Conservation (phyloP, 768 basidiomycete genomes). For the Lentinula sp. region DNA sequence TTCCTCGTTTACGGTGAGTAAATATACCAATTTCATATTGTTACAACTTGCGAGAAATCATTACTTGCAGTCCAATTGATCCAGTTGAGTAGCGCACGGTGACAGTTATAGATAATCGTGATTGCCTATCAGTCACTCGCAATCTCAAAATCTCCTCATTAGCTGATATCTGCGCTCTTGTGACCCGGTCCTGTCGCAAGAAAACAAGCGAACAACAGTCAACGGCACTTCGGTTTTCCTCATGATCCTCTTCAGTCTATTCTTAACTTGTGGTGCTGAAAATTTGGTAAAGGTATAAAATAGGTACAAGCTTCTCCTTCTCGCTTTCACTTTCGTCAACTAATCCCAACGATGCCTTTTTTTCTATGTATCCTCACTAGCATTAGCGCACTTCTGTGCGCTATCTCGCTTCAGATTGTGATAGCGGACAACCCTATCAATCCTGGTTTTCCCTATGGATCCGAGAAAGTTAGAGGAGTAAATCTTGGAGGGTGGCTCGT, state of each 20-base stretch:
- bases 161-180: neutral
- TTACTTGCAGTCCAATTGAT: too few relatives aligned
- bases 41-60: too few relatives aligned
- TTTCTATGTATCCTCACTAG: slow-evolving; percentile 5
- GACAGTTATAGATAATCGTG: neutral
- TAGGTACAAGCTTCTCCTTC: neutral
- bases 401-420: neutral
- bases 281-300: neutral
- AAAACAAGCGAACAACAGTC: neutral
- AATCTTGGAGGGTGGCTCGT: slow-evolving; percentile 66
- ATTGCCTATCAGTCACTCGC: neutral
- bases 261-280: neutral
- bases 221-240: neutral
- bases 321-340: neutral
- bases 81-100: too few relatives aligned
- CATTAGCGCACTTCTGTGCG: slow-evolving; percentile 16
- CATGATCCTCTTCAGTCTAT: neutral
- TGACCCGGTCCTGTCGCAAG: neutral
- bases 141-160: neutral
- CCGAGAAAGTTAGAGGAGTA: slow-evolving; percentile 72
- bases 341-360: neutral
- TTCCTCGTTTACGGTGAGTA: too few relatives aligned
- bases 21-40: too few relatives aligned
- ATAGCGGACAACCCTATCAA: slow-evolving; percentile 20
- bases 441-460: slow-evolving; percentile 69